Evolutionary conservation across 2,329 filamentous ascomycete genomes (phyloP), one percentile per base, ranked within the genome.

Genomic region (Clathrospora elynae): DNA sequence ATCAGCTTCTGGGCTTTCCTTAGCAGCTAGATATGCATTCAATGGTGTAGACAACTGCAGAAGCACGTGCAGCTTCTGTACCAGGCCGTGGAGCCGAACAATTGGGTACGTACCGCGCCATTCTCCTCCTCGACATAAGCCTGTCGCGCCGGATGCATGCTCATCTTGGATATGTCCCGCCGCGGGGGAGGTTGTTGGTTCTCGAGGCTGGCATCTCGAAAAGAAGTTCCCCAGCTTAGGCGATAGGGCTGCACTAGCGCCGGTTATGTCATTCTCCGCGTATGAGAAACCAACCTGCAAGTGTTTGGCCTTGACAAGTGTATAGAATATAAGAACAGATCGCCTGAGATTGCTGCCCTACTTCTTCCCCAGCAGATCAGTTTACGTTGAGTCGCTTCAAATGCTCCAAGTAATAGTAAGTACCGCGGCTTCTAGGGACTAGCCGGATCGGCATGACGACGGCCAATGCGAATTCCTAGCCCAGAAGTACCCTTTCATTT

Each of bases 61-160:
- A 25, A 42, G 29, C 45, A 30, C 26, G 44, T 39, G 35, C 29
- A 37, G 42, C 70, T 64, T 67, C 58, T 51, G 52, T 44, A 46
- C 38, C 32, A n/a, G 20, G 19, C 28, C 13, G 9, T 11, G 13
- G n/a, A n/a, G 31, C 17, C 13, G 12, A 3, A 13, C 8, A n/a
- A 7, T 17, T 7, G 12, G n/a, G 14, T 37, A 63, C 81, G 76
- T 79, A 87, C 85, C 76, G 86, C 80, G 38, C 78, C 72, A 66
- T 82, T 78, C 29, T 76, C 84, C 66, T 96, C 92, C 78, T 97
- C 92, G 53, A 97, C 90, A 72, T 95, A 96, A 28, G 92, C 92
- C 73, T 92, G 87, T 55, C 93, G 83, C 69, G 92, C 84, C 45
- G 92, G 92, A 76, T 96, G 92, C 76, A 95, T 80, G 68, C 74